A percentile compares a stretch with the other conserved stretches of the same genome.
These are phyloP conservation scores for Pythium brassicae DNA, from an alignment of 352 stramenopile genomes.

Conservation along the genomic window DNA sequence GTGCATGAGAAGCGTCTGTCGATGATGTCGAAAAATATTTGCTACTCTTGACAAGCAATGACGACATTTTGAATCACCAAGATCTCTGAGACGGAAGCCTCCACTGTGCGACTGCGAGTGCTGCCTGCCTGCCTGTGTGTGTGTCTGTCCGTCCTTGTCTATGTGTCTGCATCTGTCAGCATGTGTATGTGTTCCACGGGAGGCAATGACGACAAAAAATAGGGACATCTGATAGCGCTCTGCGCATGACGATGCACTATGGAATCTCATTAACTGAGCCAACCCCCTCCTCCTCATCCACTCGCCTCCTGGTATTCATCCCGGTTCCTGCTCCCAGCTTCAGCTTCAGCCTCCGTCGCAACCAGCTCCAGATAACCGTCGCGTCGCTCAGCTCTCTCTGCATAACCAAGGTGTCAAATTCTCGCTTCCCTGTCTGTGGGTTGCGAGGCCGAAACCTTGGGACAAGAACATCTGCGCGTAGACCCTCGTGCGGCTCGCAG, in stretches of 20 bases:
- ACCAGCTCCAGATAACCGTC: neutral
- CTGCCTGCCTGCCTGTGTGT: slow-evolving; percentile 1
- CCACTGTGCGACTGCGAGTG: neutral
- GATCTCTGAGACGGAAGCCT: slow-evolving; percentile 79
- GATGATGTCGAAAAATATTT: slow-evolving; percentile 89
- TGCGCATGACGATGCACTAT: slow-evolving; percentile 77
- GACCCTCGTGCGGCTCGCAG: slow-evolving; percentile 13
- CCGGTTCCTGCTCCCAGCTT: no score
- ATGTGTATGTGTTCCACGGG: slow-evolving; percentile 2
- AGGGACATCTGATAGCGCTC: slow-evolving; percentile 80
- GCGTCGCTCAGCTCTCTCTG: no score
- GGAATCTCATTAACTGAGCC: slow-evolving; percentile 92
- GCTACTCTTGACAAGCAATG: slow-evolving; percentile 89
- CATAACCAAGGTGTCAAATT: slow-evolving; percentile 91
- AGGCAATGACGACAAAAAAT: slow-evolving; percentile 87
- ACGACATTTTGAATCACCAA: slow-evolving; percentile 89
- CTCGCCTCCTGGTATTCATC: no score
- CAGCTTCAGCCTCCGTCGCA: neutral
- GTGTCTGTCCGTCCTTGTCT: no score
- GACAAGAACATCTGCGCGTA: slow-evolving; percentile 30
- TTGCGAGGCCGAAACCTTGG: slow-evolving; percentile 89
- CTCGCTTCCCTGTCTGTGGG: slow-evolving; percentile 63
- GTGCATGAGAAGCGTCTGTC: slow-evolving; percentile 25
- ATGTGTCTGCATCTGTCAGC: slow-evolving; percentile 5
- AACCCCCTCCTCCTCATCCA: slow-evolving; percentile 16